Conservation (phyloP, 2,329 filamentous ascomycete genomes). For the Ascochyta pisi region DNA sequence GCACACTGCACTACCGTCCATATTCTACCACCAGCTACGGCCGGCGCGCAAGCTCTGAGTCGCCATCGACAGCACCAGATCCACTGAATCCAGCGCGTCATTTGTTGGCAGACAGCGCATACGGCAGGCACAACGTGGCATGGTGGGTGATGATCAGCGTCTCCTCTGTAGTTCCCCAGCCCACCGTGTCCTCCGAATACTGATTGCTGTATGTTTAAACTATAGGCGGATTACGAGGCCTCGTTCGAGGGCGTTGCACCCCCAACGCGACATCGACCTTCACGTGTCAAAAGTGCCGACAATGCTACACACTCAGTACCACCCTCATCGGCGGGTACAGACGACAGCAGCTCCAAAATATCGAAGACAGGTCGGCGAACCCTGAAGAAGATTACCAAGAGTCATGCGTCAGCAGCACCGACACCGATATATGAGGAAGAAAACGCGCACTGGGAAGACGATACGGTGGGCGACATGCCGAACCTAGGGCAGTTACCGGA, state of each 20-base stretch:
- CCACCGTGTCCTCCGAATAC: slow-evolving; percentile 13
- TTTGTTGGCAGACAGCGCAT: slow-evolving; percentile 31
- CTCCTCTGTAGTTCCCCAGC: slow-evolving; percentile 17
- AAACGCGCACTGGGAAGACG: slow-evolving; percentile 26
- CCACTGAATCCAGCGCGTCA: slow-evolving; percentile 41
- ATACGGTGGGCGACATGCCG: slow-evolving; percentile 45
- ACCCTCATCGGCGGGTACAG: slow-evolving; percentile 29
- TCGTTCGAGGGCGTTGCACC: slow-evolving; percentile 31
- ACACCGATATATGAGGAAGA: slow-evolving; percentile 23
- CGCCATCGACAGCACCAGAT: slow-evolving; percentile 41
- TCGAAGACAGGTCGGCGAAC: slow-evolving; percentile 28
- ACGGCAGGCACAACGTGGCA: slow-evolving; percentile 40
- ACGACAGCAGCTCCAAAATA: slow-evolving; percentile 32
- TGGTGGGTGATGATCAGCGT: slow-evolving; percentile 47
- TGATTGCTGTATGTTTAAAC: slow-evolving; percentile 28
- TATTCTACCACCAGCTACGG: slow-evolving; percentile 30
- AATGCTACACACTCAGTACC: slow-evolving; percentile 24
- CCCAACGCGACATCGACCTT: slow-evolving; percentile 34
- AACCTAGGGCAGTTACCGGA: slow-evolving; percentile 52
- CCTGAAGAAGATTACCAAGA: slow-evolving; percentile 31
- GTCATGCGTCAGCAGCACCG: slow-evolving; percentile 25
- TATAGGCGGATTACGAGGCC: slow-evolving; percentile 41
- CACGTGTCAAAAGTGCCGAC: slow-evolving; percentile 31
- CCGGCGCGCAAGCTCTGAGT: slow-evolving; percentile 26
- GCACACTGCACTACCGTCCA: slow-evolving; percentile 39